These are phyloP conservation scores for Candida orba DNA, from an alignment of 805 yeast species.

Conservation along the genomic window DNA sequence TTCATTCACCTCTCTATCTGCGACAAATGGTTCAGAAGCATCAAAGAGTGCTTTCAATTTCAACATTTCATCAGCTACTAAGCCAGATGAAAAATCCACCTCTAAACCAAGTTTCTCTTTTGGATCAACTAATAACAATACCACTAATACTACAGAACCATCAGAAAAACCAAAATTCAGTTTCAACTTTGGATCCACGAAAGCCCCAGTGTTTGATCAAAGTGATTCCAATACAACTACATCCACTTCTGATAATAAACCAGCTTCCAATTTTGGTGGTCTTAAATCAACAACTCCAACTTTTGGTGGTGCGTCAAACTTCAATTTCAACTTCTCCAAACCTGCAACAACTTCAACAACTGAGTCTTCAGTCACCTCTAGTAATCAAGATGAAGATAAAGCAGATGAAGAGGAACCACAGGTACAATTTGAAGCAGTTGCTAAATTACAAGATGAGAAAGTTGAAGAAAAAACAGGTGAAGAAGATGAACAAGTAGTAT, in stretches of 20 bases:
- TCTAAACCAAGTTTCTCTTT: conserved; percentile 23
- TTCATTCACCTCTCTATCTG: too few relatives aligned
- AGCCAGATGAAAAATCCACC: conserved; percentile 10
- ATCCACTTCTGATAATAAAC: conserved; percentile 9
- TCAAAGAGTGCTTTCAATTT: conserved; percentile 3
- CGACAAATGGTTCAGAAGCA: conserved; percentile 1
- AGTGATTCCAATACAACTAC: conserved; percentile 4
- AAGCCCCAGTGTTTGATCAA: not conserved
- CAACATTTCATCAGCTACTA: conserved; percentile 1
- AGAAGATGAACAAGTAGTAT: conserved; percentile 63
- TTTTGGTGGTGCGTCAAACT: conserved; percentile 24
- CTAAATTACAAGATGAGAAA: conserved; percentile 37
- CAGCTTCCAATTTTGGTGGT: conserved; percentile 23
- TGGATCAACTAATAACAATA: not conserved
- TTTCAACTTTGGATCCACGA: not conserved
- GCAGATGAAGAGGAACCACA: conserved; percentile 39
- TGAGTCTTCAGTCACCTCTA: not conserved
- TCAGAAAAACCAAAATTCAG: not conserved
- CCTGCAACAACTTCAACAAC: conserved; percentile 14
- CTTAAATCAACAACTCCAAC: conserved; percentile 17
- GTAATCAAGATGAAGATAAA: conserved; percentile 21
- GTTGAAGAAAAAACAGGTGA: conserved; percentile 71
- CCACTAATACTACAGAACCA: not conserved
- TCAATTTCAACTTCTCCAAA: conserved; percentile 17
- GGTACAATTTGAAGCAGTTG: conserved; percentile 39